Percentiles rank a stretch among this genome's conserved stretches.
Evolutionary conservation across 2,329 filamentous ascomycete species (phyloP).

Genomic region (Scytalidium lignicola): DNA sequence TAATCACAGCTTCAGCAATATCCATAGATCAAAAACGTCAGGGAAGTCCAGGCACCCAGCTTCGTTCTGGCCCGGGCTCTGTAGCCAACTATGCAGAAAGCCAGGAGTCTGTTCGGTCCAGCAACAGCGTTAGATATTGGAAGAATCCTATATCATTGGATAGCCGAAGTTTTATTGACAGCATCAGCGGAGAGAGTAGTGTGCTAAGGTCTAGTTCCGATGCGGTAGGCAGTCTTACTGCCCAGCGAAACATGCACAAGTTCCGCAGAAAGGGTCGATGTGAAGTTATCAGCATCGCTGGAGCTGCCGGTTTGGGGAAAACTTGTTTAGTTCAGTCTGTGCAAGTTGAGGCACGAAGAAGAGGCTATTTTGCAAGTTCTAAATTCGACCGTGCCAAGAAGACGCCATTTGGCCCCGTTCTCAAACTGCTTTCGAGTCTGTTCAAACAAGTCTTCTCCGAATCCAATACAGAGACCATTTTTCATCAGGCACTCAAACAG

Average conservation of each 20-base stretch:
- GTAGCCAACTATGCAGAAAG: constrained; percentile 16
- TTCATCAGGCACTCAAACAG: constrained; percentile 56
- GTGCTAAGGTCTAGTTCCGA: constrained; percentile 18
- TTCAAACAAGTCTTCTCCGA: constrained; percentile 66
- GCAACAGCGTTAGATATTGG: constrained; percentile 16
- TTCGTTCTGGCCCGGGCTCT: neutral
- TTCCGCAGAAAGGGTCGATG: constrained; percentile 58
- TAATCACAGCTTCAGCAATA: constrained; percentile 3
- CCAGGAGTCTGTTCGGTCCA: constrained; percentile 8
- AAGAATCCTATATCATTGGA: constrained; percentile 21
- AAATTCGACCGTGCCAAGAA: constrained; percentile 60
- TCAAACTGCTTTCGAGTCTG: constrained; percentile 60
- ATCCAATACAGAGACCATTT: constrained; percentile 58
- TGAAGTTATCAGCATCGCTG: constrained; percentile 57
- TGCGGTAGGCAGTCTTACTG: constrained; percentile 22
- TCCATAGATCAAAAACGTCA: neutral
- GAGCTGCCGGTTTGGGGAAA: constrained; percentile 59
- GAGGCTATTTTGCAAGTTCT: constrained; percentile 60
- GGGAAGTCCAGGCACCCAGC: neutral
- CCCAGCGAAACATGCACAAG: constrained; percentile 34
- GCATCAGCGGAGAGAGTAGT: constrained; percentile 6
- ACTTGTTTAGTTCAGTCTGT: constrained; percentile 60
- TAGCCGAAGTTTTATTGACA: constrained; percentile 15
- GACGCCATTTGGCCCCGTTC: constrained; percentile 57
- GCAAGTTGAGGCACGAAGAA: constrained; percentile 53